phyloP scores from a whole-genome alignment of 2,329 filamentous ascomycete genomes.

The Aspergillus sp. region DNA sequence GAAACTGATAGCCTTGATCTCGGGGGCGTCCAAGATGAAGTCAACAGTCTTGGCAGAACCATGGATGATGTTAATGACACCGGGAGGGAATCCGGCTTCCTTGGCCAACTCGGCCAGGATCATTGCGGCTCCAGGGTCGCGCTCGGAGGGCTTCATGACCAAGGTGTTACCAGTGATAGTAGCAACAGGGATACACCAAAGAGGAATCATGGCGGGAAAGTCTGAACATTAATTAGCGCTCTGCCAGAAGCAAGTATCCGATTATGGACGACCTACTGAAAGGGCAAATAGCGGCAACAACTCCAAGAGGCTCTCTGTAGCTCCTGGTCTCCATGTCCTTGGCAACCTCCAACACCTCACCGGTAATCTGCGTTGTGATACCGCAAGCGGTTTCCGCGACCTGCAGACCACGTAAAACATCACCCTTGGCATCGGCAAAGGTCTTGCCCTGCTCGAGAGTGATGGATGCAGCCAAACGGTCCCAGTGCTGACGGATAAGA shows the following conservation, averaged over 20 bases:
- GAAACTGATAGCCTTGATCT: slow-evolving; percentile 71
- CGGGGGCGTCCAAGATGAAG: slow-evolving; percentile 70
- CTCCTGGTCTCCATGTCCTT: slow-evolving; percentile 73
- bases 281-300: slow-evolving; percentile 68
- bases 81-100: slow-evolving; percentile 67
- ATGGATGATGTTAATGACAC: slow-evolving; percentile 70
- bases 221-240: slow-evolving; percentile 47
- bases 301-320: slow-evolving; percentile 67
- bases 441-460: slow-evolving; percentile 72
- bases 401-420: slow-evolving; percentile 68
- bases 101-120: slow-evolving; percentile 67
- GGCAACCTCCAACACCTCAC: slow-evolving; percentile 69
- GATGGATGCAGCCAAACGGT: slow-evolving; percentile 67
- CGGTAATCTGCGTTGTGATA: slow-evolving; percentile 68
- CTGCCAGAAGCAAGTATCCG: neutral
- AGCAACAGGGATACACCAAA: slow-evolving; percentile 69
- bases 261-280: slow-evolving; percentile 56
- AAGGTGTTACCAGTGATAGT: slow-evolving; percentile 68
- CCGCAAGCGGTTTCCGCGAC: slow-evolving; percentile 70
- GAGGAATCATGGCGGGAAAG: slow-evolving; percentile 73
- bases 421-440: slow-evolving; percentile 68
- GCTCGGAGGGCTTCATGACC: slow-evolving; percentile 69
- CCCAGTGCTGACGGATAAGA: slow-evolving; percentile 68
- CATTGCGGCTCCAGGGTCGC: slow-evolving; percentile 68
- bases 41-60: slow-evolving; percentile 68